Percentiles rank a stretch among this genome's conserved stretches.
Evolutionary conservation across 2,329 filamentous ascomycete species (phyloP).

Genomic region (Calonectria montana): DNA sequence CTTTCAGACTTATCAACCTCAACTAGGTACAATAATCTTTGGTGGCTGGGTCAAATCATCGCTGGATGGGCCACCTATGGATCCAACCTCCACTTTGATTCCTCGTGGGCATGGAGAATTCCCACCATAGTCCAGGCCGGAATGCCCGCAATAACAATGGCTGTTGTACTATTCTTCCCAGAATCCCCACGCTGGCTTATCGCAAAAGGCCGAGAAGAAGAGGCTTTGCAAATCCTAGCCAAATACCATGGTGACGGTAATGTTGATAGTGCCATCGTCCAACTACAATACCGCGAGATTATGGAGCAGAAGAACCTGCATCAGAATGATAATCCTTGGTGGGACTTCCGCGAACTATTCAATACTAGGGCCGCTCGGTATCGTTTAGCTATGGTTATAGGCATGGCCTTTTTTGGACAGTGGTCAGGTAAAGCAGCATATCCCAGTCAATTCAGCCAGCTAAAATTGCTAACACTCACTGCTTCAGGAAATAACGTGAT

Average conservation of each 20-base stretch:
- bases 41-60: slow-evolving; percentile 9
- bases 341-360: slow-evolving; percentile 59
- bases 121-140: slow-evolving; percentile 56
- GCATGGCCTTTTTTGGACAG: slow-evolving; percentile 57
- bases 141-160: slow-evolving; percentile 52
- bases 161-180: slow-evolving; percentile 50
- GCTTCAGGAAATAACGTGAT: slow-evolving; percentile 46
- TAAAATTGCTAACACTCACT: not conserved
- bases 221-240: slow-evolving; percentile 49
- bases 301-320: slow-evolving; percentile 53
- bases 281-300: slow-evolving; percentile 46
- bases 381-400: slow-evolving; percentile 51
- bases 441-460: too few relatives aligned
- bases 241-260: slow-evolving; percentile 58
- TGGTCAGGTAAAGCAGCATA: slow-evolving; percentile 48
- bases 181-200: slow-evolving; percentile 57
- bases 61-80: slow-evolving; percentile 12
- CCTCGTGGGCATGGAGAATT: slow-evolving; percentile 55
- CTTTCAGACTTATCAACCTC: not conserved
- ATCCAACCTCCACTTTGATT: slow-evolving; percentile 1
- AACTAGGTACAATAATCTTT: slow-evolving; percentile 9
- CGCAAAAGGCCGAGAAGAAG: slow-evolving; percentile 50
- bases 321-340: slow-evolving; percentile 44
- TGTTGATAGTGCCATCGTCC: slow-evolving; percentile 55
- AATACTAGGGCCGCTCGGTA: slow-evolving; percentile 52